Evolutionary conservation across 2,329 filamentous ascomycete species (phyloP).

Genomic region (Fusarium compactum): DNA sequence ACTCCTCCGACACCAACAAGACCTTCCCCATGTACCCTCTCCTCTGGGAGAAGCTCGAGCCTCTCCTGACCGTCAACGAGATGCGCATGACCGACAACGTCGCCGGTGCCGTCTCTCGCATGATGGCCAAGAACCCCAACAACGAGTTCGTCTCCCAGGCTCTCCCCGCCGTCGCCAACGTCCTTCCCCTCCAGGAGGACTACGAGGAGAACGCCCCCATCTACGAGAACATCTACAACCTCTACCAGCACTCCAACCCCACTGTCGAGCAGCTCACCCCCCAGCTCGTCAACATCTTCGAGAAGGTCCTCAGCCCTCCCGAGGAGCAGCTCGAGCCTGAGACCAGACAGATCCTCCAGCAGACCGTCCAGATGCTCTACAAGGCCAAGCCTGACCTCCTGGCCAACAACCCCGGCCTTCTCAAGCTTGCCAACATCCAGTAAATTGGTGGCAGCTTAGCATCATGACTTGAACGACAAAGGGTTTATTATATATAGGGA

Average conservation of each 20-base stretch:
- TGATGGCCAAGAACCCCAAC: constrained; percentile 92
- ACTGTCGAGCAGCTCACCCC: constrained; percentile 78
- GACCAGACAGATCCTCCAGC: constrained; percentile 74
- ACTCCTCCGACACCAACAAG: constrained; percentile 77
- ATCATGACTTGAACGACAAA: constrained; percentile 39
- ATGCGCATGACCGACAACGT: constrained; percentile 92
- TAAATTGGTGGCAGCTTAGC: constrained; percentile 18
- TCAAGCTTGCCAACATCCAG: constrained; percentile 50
- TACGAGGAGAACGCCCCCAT: constrained; percentile 97
- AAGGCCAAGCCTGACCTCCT: constrained; percentile 52
- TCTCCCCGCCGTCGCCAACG: constrained; percentile 80
- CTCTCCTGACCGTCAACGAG: constrained; percentile 80
- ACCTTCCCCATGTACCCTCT: constrained; percentile 81
- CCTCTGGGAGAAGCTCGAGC: constrained; percentile 88
- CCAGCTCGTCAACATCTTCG: constrained; percentile 76
- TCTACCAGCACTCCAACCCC: constrained; percentile 79
- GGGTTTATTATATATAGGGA: constrained; percentile 19
- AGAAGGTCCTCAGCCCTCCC: constrained; percentile 77
- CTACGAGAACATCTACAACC: constrained; percentile 87
- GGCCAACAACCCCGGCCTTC: constrained; percentile 49
- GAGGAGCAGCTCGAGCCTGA: constrained; percentile 81
- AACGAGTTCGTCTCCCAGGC: constrained; percentile 84
- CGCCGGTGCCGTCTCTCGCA: constrained; percentile 87
- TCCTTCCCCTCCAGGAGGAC: constrained; percentile 91
- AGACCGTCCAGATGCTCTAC: constrained; percentile 67